A percentile compares a stretch with the other conserved stretches of the same genome.
These are phyloP conservation scores for Apiospora aurea DNA, from an alignment of 2,329 filamentous ascomycete species.

Conservation along the genomic window DNA sequence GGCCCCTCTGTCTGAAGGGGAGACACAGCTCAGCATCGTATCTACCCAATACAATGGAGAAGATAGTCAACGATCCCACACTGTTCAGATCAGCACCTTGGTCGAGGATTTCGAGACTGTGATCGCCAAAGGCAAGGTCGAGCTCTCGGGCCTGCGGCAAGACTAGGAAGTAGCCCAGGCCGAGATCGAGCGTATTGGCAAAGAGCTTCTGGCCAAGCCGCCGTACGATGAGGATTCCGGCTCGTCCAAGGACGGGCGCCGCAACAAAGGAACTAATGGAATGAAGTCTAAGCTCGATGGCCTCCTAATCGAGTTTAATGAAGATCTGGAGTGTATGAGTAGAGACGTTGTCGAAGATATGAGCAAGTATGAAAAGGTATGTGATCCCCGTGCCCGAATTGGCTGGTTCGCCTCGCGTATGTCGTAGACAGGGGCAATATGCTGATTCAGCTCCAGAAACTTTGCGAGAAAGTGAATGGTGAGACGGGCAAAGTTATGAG, in stretches of 20 bases:
- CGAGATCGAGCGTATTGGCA: conserved; percentile 35
- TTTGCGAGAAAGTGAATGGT: conserved; percentile 38
- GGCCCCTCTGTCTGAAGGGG: background rate
- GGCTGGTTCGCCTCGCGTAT: conserved; percentile 31
- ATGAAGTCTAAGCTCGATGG: conserved; percentile 33
- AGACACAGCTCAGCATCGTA: conserved; percentile 22
- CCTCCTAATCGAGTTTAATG: conserved; percentile 31
- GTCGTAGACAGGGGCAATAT: conserved; percentile 36
- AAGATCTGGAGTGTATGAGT: conserved; percentile 34
- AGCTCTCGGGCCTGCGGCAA: conserved; percentile 36
- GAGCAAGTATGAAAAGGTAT: conserved; percentile 40
- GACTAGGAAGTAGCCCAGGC: conserved; percentile 36
- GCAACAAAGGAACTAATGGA: conserved; percentile 29
- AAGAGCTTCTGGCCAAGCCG: conserved; percentile 23
- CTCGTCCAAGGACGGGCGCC: conserved; percentile 19
- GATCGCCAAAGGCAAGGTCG: conserved; percentile 29
- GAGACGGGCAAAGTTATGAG: conserved; percentile 38
- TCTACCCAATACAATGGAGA: conserved; percentile 21
- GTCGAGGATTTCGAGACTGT: conserved; percentile 5
- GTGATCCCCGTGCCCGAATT: conserved; percentile 22
- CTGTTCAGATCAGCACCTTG: conserved; percentile 27
- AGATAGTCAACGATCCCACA: conserved; percentile 9
- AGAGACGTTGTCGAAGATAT: conserved; percentile 40
- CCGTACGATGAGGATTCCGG: conserved; percentile 24
- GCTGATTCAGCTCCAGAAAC: conserved; percentile 41